phyloP scores from a whole-genome alignment of 2,329 filamentous ascomycete genomes.

The Penicillium crustosum region DNA sequence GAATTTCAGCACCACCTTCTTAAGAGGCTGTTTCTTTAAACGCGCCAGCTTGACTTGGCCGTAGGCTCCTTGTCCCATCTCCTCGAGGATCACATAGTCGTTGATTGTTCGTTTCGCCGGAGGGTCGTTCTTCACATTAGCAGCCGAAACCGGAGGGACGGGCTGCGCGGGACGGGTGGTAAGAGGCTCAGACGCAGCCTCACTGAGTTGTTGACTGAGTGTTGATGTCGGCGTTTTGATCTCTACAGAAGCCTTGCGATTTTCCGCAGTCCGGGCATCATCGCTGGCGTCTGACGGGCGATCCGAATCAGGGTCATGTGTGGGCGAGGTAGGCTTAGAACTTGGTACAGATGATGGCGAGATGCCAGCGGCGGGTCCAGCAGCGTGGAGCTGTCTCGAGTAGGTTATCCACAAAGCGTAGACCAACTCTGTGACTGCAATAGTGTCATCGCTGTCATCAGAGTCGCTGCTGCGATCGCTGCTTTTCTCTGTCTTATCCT shows the following conservation, averaged over 20 bases:
- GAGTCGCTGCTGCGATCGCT: slow-evolving; percentile 60
- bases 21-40: slow-evolving; percentile 71
- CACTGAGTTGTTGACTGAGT: slow-evolving; percentile 53
- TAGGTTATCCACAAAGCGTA: slow-evolving; percentile 98
- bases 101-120: slow-evolving; percentile 76
- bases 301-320: slow-evolving; percentile 75
- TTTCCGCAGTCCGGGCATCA: slow-evolving; percentile 19
- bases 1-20: slow-evolving; percentile 93
- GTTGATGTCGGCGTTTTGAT: slow-evolving; percentile 46
- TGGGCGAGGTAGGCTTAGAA: slow-evolving; percentile 67
- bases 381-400: slow-evolving; percentile 83
- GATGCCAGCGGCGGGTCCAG: slow-evolving; percentile 62
- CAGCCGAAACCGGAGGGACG: slow-evolving; percentile 30
- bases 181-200: slow-evolving; percentile 50
- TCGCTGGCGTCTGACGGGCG: slow-evolving; percentile 55
- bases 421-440: slow-evolving; percentile 72
- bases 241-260: slow-evolving; percentile 31
- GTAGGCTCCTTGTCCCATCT: slow-evolving; percentile 98
- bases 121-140: slow-evolving; percentile 31
- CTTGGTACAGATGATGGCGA: slow-evolving; percentile 54
- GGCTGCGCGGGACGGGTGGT: slow-evolving; percentile 43
- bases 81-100: slow-evolving; percentile 89
- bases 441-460: slow-evolving; percentile 40
- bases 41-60: slow-evolving; percentile 94
- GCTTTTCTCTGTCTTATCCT: slow-evolving; percentile 63